Conservation (phyloP, 768 basidiomycete genomes). For the Leccinum arenicola region DNA sequence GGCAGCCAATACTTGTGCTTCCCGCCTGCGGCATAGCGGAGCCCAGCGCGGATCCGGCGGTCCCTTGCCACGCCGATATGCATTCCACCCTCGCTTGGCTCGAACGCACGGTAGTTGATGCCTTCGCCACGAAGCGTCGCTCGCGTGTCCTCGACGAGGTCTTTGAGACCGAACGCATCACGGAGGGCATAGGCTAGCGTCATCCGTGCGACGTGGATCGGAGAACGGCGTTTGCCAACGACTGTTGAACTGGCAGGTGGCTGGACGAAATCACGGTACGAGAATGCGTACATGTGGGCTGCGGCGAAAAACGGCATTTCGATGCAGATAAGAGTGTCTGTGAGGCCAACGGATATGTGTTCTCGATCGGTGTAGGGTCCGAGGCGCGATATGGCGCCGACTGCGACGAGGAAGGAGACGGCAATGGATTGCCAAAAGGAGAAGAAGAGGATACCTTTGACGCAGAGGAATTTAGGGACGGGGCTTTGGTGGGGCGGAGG, state of each 20-base stretch:
- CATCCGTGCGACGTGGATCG: conserved; percentile 78
- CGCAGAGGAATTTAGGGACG: conserved; percentile 96
- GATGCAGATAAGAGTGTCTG: conserved; percentile 88
- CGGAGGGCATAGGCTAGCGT: conserved; percentile 82
- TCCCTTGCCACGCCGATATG: conserved; percentile 89
- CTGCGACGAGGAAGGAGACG: conserved; percentile 86
- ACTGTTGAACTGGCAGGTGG: conserved; percentile 44
- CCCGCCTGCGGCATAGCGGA: conserved; percentile 90
- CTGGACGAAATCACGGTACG: conserved; percentile 70
- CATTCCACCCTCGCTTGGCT: conserved; percentile 91
- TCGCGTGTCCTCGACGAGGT: conserved; percentile 84
- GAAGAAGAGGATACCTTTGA: conserved; percentile 97
- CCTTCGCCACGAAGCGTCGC: conserved; percentile 82
- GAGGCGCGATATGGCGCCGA: conserved; percentile 69
- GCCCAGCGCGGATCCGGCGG: conserved; percentile 83
- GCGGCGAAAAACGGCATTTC: conserved; percentile 98
- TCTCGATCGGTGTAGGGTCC: conserved; percentile 87
- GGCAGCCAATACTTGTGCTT: conserved; percentile 96
- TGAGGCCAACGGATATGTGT: conserved; percentile 87
- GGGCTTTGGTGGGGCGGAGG: conserved; percentile 46
- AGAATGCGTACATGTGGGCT: conserved; percentile 94
- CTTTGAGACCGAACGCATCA: conserved; percentile 84
- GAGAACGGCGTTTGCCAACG: conserved; percentile 27
- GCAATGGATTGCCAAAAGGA: conserved; percentile 95
- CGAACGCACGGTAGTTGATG: conserved; percentile 95